Evolutionary conservation across 768 basidiomycete genomes (phyloP).

Genomic region (Leccinum disarticulatum): DNA sequence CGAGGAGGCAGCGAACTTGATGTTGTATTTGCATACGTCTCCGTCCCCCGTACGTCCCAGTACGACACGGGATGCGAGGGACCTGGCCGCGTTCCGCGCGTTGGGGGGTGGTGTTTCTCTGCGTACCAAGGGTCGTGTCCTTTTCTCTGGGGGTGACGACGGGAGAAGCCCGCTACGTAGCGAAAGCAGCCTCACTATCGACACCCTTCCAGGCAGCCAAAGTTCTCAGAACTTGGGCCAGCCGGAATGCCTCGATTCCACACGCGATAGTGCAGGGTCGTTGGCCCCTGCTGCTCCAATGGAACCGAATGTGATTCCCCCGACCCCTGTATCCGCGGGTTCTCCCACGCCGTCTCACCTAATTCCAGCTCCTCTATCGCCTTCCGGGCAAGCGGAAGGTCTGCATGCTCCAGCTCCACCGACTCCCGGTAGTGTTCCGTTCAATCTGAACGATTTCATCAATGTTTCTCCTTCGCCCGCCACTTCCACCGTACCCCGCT

Average conservation of each 20-base stretch:
- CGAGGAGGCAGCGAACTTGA: conserved; percentile 78
- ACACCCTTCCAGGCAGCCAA: conserved; percentile 29
- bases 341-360: conserved; percentile 26
- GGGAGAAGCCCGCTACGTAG: conserved; percentile 28
- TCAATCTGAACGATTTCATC: conserved; percentile 72
- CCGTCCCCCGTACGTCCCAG: conserved; percentile 73
- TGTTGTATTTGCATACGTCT: conserved; percentile 82
- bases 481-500: conserved; percentile 33
- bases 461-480: conserved; percentile 69
- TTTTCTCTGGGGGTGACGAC: conserved; percentile 53
- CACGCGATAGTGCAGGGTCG: conserved; percentile 14
- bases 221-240: conserved; percentile 22
- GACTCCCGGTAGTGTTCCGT: conserved; percentile 39
- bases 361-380: conserved; percentile 26
- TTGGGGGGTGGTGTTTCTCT: conserved; percentile 48
- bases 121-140: conserved; percentile 64
- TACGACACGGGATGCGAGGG: conserved; percentile 42
- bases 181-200: conserved; percentile 28
- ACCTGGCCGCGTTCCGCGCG: conserved; percentile 54
- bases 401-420: conserved; percentile 36
- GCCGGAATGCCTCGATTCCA: conserved; percentile 17
- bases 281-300: conserved; percentile 28
- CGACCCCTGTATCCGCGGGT: conserved; percentile 31
- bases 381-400: conserved; percentile 22
- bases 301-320: conserved; percentile 35